Conservation (phyloP, 2,329 filamentous ascomycete genomes). For the Microdochium trichocladiopsis region DNA sequence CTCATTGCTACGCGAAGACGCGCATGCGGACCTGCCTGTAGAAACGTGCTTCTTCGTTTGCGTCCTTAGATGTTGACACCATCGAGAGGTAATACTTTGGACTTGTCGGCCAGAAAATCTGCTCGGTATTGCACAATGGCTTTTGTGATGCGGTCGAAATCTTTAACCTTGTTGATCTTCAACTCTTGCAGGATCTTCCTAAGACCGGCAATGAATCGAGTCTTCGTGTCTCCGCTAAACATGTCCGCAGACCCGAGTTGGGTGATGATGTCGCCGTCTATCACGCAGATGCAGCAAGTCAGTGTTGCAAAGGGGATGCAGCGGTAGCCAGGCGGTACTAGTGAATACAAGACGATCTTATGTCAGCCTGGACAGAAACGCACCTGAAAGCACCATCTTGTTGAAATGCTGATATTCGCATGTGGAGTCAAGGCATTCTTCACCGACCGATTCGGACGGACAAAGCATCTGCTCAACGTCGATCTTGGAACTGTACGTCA, state of each 20-base stretch:
- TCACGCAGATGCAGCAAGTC: conserved; percentile 30
- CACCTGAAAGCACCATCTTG: conserved; percentile 66
- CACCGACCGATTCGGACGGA: conserved; percentile 63
- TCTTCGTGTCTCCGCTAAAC: conserved; percentile 53
- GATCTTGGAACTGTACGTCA: conserved; percentile 92
- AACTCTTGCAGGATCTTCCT: conserved; percentile 53
- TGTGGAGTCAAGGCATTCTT: conserved; percentile 57
- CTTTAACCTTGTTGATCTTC: conserved; percentile 51
- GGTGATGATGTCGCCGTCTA: conserved; percentile 68
- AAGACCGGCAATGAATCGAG: conserved; percentile 56
- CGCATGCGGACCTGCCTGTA: background rate
- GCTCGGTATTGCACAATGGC: conserved; percentile 62
- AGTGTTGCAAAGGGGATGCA: conserved; percentile 37
- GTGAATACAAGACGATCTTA: background rate
- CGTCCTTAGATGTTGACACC: conserved; percentile 23
- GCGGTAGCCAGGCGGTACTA: conserved; percentile 25
- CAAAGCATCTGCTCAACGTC: conserved; percentile 69
- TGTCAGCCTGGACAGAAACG: conserved; percentile 31
- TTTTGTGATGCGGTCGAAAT: conserved; percentile 60
- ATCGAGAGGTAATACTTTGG: conserved; percentile 54
- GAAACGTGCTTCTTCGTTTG: background rate
- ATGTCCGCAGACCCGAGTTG: conserved; percentile 62
- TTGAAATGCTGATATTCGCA: conserved; percentile 79
- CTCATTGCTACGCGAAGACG: background rate
- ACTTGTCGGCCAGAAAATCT: conserved; percentile 56